A percentile compares a stretch with the other conserved stretches of the same genome.
Evolutionary conservation across 495 filamentous ascomycete species (phyloP).

Genomic region (Xylaria sp.): DNA sequence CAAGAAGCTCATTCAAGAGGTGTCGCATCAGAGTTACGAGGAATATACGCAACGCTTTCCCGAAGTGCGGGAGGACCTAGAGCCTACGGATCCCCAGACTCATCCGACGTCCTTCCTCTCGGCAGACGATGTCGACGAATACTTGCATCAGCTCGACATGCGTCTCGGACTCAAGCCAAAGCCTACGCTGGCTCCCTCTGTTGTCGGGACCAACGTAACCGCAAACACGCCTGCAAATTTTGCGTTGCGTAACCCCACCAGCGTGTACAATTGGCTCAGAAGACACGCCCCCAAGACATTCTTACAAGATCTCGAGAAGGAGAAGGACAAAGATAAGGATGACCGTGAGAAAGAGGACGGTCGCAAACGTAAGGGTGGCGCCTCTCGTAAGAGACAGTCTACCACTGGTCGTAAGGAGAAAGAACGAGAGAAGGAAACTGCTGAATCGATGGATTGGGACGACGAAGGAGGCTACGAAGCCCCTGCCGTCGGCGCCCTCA

Average conservation of each 20-base stretch:
- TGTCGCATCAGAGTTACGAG: constrained; percentile 50
- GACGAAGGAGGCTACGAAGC: constrained; percentile 58
- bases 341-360: constrained; percentile 44
- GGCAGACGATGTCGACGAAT: constrained; percentile 81
- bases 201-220: constrained; percentile 53
- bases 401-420: constrained; percentile 42
- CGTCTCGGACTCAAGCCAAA: constrained; percentile 59
- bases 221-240: constrained; percentile 53
- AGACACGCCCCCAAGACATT: constrained; percentile 83
- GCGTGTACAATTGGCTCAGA: constrained; percentile 89
- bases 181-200: constrained; percentile 52
- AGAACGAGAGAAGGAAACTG: constrained; percentile 41
- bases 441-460: constrained; percentile 48
- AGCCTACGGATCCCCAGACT: constrained; percentile 45
- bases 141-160: constrained; percentile 73
- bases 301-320: constrained; percentile 76
- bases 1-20: constrained; percentile 46
- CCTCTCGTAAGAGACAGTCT: constrained; percentile 39
- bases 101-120: constrained; percentile 67
- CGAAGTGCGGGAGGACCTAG: constrained; percentile 50
- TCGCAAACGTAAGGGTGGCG: constrained; percentile 44
- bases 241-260: constrained; percentile 77
- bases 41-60: constrained; percentile 48
- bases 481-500: constrained; percentile 29
- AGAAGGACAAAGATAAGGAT: constrained; percentile 64